Evolutionary conservation across 2,329 filamentous ascomycete genomes (phyloP).

Genomic region (Epichloe sp.): DNA sequence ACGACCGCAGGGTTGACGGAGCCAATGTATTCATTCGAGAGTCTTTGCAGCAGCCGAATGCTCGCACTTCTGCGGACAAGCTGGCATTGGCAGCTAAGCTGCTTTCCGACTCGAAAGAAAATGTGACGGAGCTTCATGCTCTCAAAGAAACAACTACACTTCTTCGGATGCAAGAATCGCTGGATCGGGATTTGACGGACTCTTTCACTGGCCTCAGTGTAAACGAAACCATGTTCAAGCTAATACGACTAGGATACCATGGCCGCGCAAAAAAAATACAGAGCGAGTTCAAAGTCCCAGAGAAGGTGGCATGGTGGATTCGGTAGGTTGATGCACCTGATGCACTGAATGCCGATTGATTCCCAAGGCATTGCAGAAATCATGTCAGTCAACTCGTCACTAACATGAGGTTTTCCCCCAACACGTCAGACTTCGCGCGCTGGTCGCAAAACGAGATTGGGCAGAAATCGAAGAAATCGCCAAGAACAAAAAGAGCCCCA

Average conservation of each 20-base stretch:
- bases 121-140: conserved; percentile 56
- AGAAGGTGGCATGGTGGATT: conserved; percentile 83
- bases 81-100: conserved; percentile 75
- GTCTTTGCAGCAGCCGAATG: conserved; percentile 59
- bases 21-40: conserved; percentile 79
- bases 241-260: conserved; percentile 69
- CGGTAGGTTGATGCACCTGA: conserved; percentile 29
- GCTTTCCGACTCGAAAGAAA: conserved; percentile 71
- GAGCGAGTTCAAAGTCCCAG: conserved; percentile 82
- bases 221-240: conserved; percentile 83
- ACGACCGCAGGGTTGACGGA: conserved; percentile 79
- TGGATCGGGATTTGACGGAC: conserved; percentile 71
- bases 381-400: background rate
- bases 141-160: conserved; percentile 71
- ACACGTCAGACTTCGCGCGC: conserved; percentile 54
- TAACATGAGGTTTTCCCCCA: background rate
- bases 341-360: background rate
- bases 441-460: conserved; percentile 87
- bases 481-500: conserved; percentile 71
- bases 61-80: conserved; percentile 66
- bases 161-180: conserved; percentile 70
- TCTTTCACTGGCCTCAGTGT: conserved; percentile 72
- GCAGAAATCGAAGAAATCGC: conserved; percentile 78
- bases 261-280: conserved; percentile 84
- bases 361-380: background rate